Evolutionary conservation across 1,139 yeast genomes (phyloP).

Genomic region (Blastobotrys elegans): DNA sequence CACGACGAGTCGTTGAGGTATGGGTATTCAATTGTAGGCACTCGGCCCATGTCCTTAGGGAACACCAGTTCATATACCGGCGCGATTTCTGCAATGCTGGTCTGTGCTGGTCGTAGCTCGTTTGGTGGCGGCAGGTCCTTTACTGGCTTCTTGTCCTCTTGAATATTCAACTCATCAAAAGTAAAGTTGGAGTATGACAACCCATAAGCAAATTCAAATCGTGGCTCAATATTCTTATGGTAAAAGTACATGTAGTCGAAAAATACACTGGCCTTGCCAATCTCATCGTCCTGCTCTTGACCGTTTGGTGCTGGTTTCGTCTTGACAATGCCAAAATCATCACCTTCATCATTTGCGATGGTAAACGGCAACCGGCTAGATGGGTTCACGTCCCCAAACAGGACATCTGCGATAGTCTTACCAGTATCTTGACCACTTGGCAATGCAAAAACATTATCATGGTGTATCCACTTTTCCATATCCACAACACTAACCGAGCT

Average conservation of each 20-base stretch:
- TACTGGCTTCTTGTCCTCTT: conserved; percentile 42
- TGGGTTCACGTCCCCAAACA: conserved; percentile 57
- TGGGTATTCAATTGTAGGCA: conserved; percentile 29
- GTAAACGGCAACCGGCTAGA: conserved; percentile 62
- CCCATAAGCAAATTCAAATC: conserved; percentile 61
- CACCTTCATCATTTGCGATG: conserved; percentile 52
- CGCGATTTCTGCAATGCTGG: too few relatives aligned
- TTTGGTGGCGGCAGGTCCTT: too few relatives aligned
- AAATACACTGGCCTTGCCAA: conserved; percentile 33
- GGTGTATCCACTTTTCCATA: conserved; percentile 55
- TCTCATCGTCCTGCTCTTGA: conserved; percentile 39
- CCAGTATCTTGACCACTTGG: conserved; percentile 57
- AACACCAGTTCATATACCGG: conserved; percentile 44
- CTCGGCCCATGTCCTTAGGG: conserved; percentile 33
- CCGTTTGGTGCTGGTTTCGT: conserved; percentile 21
- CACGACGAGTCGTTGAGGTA: conserved; percentile 24
- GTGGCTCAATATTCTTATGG: conserved; percentile 49
- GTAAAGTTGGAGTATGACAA: conserved; percentile 51
- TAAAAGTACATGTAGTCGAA: conserved; percentile 55
- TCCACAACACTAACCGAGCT: conserved; percentile 57
- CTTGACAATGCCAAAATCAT: conserved; percentile 45
- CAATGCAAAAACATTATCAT: conserved; percentile 54
- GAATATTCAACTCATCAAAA: conserved; percentile 34
- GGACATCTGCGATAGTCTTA: conserved; percentile 44
- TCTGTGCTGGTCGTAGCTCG: too few relatives aligned